Evolutionary conservation across 768 basidiomycete genomes (phyloP).

Genomic region (Boletus sp.): DNA sequence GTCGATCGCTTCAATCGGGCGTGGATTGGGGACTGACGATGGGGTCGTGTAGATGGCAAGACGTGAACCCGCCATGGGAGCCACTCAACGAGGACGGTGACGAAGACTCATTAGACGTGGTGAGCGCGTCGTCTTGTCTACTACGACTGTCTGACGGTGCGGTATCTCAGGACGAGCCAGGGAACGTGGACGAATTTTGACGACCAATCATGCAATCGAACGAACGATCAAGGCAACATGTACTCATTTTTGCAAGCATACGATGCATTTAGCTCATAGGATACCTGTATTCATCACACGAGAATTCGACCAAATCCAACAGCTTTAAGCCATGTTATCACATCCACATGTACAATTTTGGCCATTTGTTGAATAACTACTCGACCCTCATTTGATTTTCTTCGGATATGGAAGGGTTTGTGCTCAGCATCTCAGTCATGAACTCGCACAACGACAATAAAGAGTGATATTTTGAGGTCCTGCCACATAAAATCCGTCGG

Average conservation of each 20-base stretch:
- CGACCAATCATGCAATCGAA: background rate
- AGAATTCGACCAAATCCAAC: background rate
- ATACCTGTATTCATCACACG: background rate
- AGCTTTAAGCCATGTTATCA: background rate
- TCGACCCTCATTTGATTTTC: background rate
- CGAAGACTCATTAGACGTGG: conserved; percentile 18
- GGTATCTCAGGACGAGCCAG: background rate
- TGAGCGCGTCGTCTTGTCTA: background rate
- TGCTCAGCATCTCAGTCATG: background rate
- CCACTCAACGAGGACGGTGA: conserved; percentile 27
- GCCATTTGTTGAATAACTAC: background rate
- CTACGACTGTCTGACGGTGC: background rate
- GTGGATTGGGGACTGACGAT: background rate
- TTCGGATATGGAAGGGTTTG: background rate
- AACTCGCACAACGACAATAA: background rate
- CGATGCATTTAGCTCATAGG: background rate
- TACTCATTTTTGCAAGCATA: background rate
- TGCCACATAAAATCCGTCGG: background rate
- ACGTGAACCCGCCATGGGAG: conserved; percentile 19
- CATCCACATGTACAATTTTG: background rate
- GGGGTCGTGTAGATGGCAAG: conserved; percentile 21
- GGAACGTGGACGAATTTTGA: background rate
- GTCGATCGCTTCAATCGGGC: conserved; percentile 3
- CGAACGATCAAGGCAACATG: background rate
- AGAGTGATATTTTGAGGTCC: background rate